Conservation (phyloP, 257 asterid species). For the Solanum dulcamara region DNA sequence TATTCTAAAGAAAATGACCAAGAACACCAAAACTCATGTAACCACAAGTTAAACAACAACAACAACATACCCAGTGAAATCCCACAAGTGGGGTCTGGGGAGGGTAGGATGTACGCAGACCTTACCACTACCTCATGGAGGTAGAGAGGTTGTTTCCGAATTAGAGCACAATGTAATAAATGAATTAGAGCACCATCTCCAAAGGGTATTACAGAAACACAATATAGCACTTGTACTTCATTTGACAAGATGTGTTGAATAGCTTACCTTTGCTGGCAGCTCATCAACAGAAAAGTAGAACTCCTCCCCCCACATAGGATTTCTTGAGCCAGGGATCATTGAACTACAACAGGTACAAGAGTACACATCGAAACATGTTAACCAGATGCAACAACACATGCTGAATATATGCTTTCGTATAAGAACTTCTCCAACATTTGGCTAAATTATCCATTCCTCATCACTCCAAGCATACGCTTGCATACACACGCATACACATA, state of each 20-base stretch:
- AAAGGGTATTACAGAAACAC: not conserved
- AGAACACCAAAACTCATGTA: not conserved
- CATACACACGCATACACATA: not conserved
- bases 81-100: too few relatives aligned
- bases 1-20: not conserved
- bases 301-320: constrained; percentile 98
- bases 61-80: too few relatives aligned
- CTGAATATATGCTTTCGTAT: not conserved
- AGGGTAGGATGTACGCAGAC: too few relatives aligned
- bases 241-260: not conserved
- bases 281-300: constrained; percentile 77
- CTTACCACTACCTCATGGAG: too few relatives aligned
- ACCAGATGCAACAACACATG: not conserved
- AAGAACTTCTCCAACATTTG: not conserved
- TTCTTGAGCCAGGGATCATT: constrained; percentile 95
- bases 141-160: too few relatives aligned
- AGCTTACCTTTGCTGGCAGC: constrained; percentile 74
- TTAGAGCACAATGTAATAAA: not conserved
- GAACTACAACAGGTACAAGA: constrained; percentile 47
- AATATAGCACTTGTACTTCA: not conserved
- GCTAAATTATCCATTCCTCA: not conserved
- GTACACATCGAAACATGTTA: not conserved
- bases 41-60: not conserved
- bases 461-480: not conserved
- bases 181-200: not conserved